Evolutionary conservation across 1,284 basidiomycete species (phyloP).

Genomic region (Blastosporella zonata): DNA sequence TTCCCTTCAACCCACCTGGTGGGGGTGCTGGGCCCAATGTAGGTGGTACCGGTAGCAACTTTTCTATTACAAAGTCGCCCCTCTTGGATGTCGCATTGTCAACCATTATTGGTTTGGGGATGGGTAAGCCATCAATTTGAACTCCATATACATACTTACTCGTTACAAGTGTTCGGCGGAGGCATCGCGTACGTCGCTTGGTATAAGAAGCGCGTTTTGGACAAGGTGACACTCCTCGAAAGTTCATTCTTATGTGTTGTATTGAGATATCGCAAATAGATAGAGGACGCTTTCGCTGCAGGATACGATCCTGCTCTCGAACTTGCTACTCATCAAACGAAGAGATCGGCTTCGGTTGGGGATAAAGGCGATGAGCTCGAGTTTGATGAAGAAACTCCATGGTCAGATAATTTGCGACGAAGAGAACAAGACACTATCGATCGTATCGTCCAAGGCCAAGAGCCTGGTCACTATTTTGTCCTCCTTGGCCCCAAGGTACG

Average conservation of each 20-base stretch:
- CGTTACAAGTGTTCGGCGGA: slow-evolving; percentile 55
- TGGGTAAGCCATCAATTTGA: slow-evolving; percentile 39
- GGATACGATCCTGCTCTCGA: slow-evolving; percentile 81
- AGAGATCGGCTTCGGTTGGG: slow-evolving; percentile 22
- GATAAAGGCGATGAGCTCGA: slow-evolving; percentile 34
- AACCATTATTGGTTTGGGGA: slow-evolving; percentile 55
- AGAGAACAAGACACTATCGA: slow-evolving; percentile 77
- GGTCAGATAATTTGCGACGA: slow-evolving; percentile 63
- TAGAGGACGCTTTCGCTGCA: slow-evolving; percentile 59
- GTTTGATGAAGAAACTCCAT: slow-evolving; percentile 38
- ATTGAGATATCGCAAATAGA: slow-evolving; percentile 33
- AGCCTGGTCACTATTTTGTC: slow-evolving; percentile 73
- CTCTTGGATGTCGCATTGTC: slow-evolving; percentile 56
- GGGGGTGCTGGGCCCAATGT: slow-evolving; percentile 30
- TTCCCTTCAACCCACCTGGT: slow-evolving; percentile 42
- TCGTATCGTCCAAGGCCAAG: slow-evolving; percentile 70
- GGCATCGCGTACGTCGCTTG: slow-evolving; percentile 71
- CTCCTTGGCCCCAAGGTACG: slow-evolving; percentile 72
- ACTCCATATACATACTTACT: not conserved
- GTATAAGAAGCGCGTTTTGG: slow-evolving; percentile 80
- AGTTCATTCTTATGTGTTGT: slow-evolving; percentile 3
- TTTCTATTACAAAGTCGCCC: slow-evolving; percentile 38
- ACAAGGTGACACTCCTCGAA: slow-evolving; percentile 49
- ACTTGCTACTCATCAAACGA: slow-evolving; percentile 50
- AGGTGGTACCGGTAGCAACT: slow-evolving; percentile 29